Conservation (phyloP, 2,329 filamentous ascomycete species). For the Periglandula ipomoeae region DNA sequence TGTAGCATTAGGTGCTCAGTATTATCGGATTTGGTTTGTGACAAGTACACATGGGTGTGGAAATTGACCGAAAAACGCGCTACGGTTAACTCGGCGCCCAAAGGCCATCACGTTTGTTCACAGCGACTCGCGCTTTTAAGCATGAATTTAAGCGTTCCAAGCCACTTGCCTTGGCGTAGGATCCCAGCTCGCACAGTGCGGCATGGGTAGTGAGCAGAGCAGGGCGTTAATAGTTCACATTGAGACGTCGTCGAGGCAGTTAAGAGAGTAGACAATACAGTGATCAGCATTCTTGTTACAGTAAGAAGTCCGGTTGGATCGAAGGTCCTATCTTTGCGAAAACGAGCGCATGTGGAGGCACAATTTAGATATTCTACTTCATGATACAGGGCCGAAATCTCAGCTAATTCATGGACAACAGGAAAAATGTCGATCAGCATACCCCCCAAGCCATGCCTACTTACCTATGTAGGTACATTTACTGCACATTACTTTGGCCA, state of each 20-base stretch:
- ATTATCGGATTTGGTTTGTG: not conserved
- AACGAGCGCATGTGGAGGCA: too few relatives aligned
- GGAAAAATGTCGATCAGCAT: too few relatives aligned
- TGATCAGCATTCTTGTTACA: too few relatives aligned
- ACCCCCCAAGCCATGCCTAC: too few relatives aligned
- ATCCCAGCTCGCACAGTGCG: conserved; percentile 11
- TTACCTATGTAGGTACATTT: too few relatives aligned
- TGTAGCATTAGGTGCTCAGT: not conserved
- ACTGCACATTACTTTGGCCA: too few relatives aligned
- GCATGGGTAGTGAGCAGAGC: not conserved
- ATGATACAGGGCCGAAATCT: too few relatives aligned
- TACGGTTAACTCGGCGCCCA: conserved; percentile 14
- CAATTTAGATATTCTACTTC: too few relatives aligned
- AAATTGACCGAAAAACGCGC: conserved; percentile 6
- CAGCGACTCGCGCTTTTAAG: conserved; percentile 29
- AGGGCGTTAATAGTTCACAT: not conserved
- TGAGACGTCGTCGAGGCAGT: not conserved
- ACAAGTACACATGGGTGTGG: not conserved
- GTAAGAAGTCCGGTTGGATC: too few relatives aligned
- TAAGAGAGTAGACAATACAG: not conserved
- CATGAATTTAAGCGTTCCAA: conserved; percentile 43
- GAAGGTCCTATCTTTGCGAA: too few relatives aligned
- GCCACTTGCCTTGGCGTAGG: conserved; percentile 33
- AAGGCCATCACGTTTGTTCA: not conserved
- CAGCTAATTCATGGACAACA: too few relatives aligned